Conservation (phyloP, 169 alveolate genomes). For the Cryptosporidium ubiquitum region DNA sequence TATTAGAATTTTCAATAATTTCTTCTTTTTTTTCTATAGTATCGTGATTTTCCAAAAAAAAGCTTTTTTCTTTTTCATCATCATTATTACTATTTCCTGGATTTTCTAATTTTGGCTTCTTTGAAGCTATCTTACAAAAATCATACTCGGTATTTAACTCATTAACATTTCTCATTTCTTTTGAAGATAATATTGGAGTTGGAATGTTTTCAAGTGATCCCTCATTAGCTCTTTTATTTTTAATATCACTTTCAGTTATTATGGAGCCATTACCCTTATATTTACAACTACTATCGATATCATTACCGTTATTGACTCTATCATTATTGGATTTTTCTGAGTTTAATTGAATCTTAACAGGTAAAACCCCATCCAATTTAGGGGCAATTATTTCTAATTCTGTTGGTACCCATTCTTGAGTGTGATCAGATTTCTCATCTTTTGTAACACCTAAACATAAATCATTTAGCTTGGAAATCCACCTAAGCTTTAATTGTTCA, state of each 20-base stretch:
- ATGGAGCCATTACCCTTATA: not conserved
- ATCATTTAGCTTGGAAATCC: constrained; percentile 65
- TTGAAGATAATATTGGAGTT: constrained; percentile 49
- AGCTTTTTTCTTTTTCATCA: not conserved
- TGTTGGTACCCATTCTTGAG: constrained; percentile 36
- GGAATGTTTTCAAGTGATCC: not conserved
- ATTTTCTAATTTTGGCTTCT: not conserved
- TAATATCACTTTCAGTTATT: not conserved
- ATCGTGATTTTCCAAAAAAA: not conserved
- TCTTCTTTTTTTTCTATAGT: not conserved
- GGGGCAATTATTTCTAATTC: constrained; percentile 27
- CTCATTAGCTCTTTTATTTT: not conserved
- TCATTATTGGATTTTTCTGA: not conserved
- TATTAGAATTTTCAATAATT: not conserved
- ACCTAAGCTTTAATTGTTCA: constrained; percentile 40
- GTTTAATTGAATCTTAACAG: not conserved
- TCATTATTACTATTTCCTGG: not conserved
- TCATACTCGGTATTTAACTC: constrained; percentile 23
- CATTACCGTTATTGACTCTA: too few relatives aligned
- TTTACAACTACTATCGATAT: not conserved
- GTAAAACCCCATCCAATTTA: constrained; percentile 40
- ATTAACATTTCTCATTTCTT: constrained; percentile 45
- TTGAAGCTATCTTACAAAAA: not conserved
- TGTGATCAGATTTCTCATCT: not conserved
- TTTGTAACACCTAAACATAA: constrained; percentile 32